Base-by-base conservation (phyloP, 257 asterid species). In the Oldenlandia corymbosa region DNA sequence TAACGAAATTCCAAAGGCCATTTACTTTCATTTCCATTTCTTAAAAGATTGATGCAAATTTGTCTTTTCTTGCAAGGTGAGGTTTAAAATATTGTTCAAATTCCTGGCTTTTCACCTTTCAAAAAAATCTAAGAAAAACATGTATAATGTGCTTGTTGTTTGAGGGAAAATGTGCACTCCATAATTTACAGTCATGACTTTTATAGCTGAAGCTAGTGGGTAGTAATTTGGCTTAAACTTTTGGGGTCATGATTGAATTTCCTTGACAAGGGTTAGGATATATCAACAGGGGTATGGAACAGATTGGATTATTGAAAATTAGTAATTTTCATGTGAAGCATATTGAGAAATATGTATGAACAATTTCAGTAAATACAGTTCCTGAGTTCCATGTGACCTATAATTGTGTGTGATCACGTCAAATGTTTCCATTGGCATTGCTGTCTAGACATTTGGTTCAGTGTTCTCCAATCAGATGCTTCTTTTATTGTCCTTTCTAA, bases 401-500 rank as follows among this genome's bases (percentile, higher is more conserved):
- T n/a, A 17, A 28, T 18, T 64, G 34, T 54, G 24, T 12, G 65
- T 10, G 42, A 31, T 47, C 42, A 47, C 32, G 30, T 64, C 42
- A 10, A 5, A 28, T 53, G 10, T 58, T 52, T 26, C 20, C 16
- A 36, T 47, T 20, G 51, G 32, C 49, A 36, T 57, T 41, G 52
- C 51, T 37, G 60, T 31, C 39, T 21, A 2, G 54, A 43, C 20
- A 32, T 53, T 10, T 69, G 64, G 46, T 68, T 51, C 52, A 16
- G 11, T 39, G 27, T 64, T 61, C 16, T 21, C 60, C 64, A 58
- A 55, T 46, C 58, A 24, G 46, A 52, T 9, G 18, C 8, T 46
- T 39, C 28, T 28, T 67, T 68, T 20, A 65, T 48, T 27, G 26
- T 7, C 9, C 14, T 11, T 42, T 42, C 47, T 42, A 62, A n/a